Conservation (phyloP, 2,329 filamentous ascomycete genomes). For the Penicillium concentricum region DNA sequence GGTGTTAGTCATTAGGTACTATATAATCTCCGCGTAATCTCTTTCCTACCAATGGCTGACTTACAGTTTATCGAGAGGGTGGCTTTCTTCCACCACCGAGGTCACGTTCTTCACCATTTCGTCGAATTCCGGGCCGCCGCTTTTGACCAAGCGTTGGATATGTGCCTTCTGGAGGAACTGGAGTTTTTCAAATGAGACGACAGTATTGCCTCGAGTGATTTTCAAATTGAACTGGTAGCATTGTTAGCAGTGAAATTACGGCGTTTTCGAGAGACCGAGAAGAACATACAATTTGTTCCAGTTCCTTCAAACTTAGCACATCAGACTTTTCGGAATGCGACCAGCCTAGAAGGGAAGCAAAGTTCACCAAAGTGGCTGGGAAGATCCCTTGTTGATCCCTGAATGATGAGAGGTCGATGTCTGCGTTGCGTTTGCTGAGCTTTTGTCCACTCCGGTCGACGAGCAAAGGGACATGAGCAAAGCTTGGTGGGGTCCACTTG, state of each 20-base stretch:
- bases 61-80: conserved; percentile 31
- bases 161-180: conserved; percentile 75
- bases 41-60: not conserved
- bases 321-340: conserved; percentile 67
- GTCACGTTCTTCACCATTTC: conserved; percentile 41
- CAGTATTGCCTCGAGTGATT: conserved; percentile 87
- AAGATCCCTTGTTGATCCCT: conserved; percentile 59
- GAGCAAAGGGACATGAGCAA: conserved; percentile 77
- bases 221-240: conserved; percentile 69
- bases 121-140: conserved; percentile 44
- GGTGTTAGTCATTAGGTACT: not conserved
- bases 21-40: not conserved
- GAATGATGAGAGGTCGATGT: conserved; percentile 60
- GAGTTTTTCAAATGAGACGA: conserved; percentile 77
- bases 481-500: conserved; percentile 69
- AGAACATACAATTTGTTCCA: conserved; percentile 64
- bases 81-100: conserved; percentile 24
- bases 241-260: conserved; percentile 22
- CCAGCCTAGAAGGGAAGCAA: conserved; percentile 83
- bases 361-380: conserved; percentile 70
- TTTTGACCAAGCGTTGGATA: conserved; percentile 49
- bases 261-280: not conserved
- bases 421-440: conserved; percentile 80
- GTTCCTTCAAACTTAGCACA: conserved; percentile 66
- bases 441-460: conserved; percentile 69